Evolutionary conservation across 768 basidiomycete species (phyloP).

Genomic region (Hygrocybe coccinea): DNA sequence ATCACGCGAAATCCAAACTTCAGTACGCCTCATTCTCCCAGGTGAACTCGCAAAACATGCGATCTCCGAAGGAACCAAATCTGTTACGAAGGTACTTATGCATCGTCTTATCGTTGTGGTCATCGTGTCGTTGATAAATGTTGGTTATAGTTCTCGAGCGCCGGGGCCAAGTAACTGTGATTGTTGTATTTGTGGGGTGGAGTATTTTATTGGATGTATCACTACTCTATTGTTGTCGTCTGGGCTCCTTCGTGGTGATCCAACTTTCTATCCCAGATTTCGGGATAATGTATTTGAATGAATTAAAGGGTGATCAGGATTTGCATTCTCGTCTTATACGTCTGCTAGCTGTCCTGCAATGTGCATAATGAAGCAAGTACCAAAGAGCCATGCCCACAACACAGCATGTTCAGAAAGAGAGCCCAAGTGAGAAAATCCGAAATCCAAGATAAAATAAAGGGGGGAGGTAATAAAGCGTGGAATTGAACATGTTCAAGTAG

Average conservation of each 20-base stretch:
- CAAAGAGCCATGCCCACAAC: neutral
- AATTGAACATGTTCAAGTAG: neutral
- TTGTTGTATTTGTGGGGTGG: neutral
- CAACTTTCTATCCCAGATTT: neutral
- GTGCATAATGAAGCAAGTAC: too few relatives aligned
- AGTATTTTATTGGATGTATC: slow-evolving; percentile 2
- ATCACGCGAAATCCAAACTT: slow-evolving; percentile 96
- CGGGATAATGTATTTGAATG: neutral
- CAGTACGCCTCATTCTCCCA: slow-evolving; percentile 94
- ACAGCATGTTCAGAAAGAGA: neutral
- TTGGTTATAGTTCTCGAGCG: slow-evolving; percentile 8
- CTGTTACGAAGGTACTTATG: slow-evolving; percentile 11
- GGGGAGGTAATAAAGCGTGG: too few relatives aligned
- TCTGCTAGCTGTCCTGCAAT: too few relatives aligned
- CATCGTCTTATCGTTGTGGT: neutral
- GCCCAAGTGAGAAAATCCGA: neutral
- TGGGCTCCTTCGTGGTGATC: neutral
- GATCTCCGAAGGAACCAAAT: slow-evolving; percentile 15
- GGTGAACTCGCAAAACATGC: slow-evolving; percentile 59
- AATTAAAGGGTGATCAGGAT: neutral
- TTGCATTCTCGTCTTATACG: too few relatives aligned
- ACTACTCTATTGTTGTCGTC: neutral
- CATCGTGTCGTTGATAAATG: neutral
- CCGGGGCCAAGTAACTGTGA: slow-evolving; percentile 11
- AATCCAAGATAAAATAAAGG: neutral